Conservation (phyloP, 495 filamentous ascomycete species). For the Talaromyces trachyspermus region DNA sequence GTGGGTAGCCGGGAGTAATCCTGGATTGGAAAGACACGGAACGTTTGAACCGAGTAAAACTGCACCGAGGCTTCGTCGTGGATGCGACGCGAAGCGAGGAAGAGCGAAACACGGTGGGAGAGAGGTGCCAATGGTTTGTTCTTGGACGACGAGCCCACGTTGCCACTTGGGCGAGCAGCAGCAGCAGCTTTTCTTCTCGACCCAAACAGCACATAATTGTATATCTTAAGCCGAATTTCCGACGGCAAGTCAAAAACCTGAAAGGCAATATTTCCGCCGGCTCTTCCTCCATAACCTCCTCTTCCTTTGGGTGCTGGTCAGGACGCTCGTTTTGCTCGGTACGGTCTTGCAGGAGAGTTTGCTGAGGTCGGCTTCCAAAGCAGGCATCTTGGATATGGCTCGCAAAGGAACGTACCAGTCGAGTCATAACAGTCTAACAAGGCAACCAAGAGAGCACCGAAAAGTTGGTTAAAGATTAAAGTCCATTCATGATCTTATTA, state of each 20-base stretch:
- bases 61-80: constrained; percentile 63
- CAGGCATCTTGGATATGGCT: neutral
- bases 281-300: constrained; percentile 8
- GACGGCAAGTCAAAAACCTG: constrained; percentile 65
- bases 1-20: constrained; percentile 59
- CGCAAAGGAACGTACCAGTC: neutral
- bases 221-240: constrained; percentile 68
- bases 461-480: no score
- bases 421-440: neutral
- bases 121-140: constrained; percentile 44
- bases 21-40: constrained; percentile 69
- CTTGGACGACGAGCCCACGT: constrained; percentile 69
- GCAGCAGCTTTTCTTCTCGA: constrained; percentile 21
- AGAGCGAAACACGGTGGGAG: constrained; percentile 47
- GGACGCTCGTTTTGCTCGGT: constrained; percentile 13
- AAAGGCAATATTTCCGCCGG: constrained; percentile 36
- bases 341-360: constrained; percentile 21
- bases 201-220: constrained; percentile 53
- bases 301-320: constrained; percentile 8
- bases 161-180: constrained; percentile 21
- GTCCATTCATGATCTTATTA: constrained; percentile 5
- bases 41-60: constrained; percentile 70
- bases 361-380: constrained; percentile 12
- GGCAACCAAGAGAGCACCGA: neutral
- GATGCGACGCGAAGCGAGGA: constrained; percentile 55